phyloP scores from a whole-genome alignment of 2,329 filamentous ascomycete genomes.

The Verticillium alfalfae region DNA sequence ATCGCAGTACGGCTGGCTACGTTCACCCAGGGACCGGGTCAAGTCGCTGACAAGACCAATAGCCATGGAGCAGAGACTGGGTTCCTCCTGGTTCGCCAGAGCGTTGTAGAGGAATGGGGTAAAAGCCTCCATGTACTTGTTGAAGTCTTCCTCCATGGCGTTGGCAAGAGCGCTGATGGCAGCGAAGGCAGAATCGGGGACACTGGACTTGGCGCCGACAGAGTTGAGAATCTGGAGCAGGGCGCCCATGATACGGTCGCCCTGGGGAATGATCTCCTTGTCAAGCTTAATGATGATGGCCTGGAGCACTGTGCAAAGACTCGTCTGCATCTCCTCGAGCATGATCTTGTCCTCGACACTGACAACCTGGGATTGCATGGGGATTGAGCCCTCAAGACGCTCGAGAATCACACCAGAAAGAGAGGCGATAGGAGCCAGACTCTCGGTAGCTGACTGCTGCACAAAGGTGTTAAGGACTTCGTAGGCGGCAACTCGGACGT shows the following conservation, averaged over 20 bases:
- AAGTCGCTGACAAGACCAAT: slow-evolving; percentile 97
- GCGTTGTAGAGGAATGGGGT: slow-evolving; percentile 89
- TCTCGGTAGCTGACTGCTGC: slow-evolving; percentile 82
- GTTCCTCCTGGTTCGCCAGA: slow-evolving; percentile 91
- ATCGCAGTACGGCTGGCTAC: slow-evolving; percentile 92
- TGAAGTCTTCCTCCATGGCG: slow-evolving; percentile 85
- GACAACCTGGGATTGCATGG: slow-evolving; percentile 87
- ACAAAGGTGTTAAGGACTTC: slow-evolving; percentile 96
- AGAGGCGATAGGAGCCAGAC: slow-evolving; percentile 70
- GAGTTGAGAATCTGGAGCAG: slow-evolving; percentile 75
- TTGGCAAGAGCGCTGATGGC: slow-evolving; percentile 88
- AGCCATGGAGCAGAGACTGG: slow-evolving; percentile 89
- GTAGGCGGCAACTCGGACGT: slow-evolving; percentile 90
- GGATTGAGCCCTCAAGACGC: slow-evolving; percentile 83
- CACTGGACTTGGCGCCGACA: slow-evolving; percentile 79
- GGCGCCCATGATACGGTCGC: slow-evolving; percentile 89
- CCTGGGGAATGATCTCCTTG: slow-evolving; percentile 82
- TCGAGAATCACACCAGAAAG: slow-evolving; percentile 86
- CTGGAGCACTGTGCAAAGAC: slow-evolving; percentile 84
- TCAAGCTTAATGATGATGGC: slow-evolving; percentile 89
- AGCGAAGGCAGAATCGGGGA: slow-evolving; percentile 90
- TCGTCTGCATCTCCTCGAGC: slow-evolving; percentile 96
- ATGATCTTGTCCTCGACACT: slow-evolving; percentile 96
- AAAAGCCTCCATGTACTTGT: slow-evolving; percentile 97
- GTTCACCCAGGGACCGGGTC: slow-evolving; percentile 82